Percentiles rank a stretch among this genome's conserved stretches.
phyloP scores from a whole-genome alignment of 805 yeast genomes.

The Maudiozyma bulderi region DNA sequence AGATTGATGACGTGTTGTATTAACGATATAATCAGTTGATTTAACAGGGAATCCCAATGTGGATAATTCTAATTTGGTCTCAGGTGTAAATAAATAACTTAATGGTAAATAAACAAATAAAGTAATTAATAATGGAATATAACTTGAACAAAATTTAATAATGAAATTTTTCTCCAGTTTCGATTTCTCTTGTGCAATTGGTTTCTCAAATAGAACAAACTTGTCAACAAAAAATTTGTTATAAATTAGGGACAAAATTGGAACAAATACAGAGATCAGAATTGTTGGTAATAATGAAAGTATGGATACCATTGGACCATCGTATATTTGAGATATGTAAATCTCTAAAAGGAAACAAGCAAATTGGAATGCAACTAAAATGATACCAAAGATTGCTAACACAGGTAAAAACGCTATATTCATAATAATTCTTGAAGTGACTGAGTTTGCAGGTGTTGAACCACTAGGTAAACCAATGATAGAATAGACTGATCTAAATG shows the following conservation, averaged over 20 bases:
- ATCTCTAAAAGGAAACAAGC: constrained; percentile 71
- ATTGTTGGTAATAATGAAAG: constrained; percentile 68
- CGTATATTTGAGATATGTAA: constrained; percentile 73
- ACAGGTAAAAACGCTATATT: constrained; percentile 63
- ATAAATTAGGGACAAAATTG: constrained; percentile 59
- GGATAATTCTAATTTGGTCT: neutral
- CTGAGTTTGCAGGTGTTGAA: constrained; percentile 13
- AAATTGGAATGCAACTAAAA: constrained; percentile 57
- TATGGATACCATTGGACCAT: constrained; percentile 61
- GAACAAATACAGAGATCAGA: constrained; percentile 56
- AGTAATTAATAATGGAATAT: constrained; percentile 74
- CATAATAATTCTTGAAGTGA: constrained; percentile 33
- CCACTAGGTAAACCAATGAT: constrained; percentile 10
- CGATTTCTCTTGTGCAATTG: constrained; percentile 35
- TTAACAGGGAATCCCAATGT: neutral
- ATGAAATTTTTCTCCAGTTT: constrained; percentile 60
- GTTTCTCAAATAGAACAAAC: constrained; percentile 59
- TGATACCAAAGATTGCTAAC: constrained; percentile 44
- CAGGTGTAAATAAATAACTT: constrained; percentile 59
- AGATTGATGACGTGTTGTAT: constrained; percentile 53
- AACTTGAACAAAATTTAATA: constrained; percentile 68
- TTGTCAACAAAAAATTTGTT: constrained; percentile 38
- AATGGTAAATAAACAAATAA: constrained; percentile 81
- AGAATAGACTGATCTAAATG: neutral
- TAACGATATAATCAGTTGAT: constrained; percentile 31